Evolutionary conservation across 179 eudicot species (phyloP).

Genomic region (Beta macrorhiza): DNA sequence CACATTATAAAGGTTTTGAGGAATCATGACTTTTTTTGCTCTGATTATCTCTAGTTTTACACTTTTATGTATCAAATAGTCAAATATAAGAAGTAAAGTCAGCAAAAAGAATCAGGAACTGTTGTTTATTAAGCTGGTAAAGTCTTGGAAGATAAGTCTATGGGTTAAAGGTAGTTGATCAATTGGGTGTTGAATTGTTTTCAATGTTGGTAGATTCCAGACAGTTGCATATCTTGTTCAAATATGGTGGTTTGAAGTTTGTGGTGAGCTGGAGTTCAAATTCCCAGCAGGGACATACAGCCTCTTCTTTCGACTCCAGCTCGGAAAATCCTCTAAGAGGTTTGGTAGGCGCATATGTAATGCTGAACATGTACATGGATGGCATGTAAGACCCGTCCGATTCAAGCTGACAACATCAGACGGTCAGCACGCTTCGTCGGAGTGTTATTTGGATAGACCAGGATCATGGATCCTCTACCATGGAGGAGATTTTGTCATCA

Average conservation of each 20-base stretch:
- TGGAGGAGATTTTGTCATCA: conserved; percentile 63
- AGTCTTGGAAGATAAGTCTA: not conserved
- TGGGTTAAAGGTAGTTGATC: not conserved
- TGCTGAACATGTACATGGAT: conserved; percentile 61
- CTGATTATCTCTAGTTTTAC: too few relatives aligned
- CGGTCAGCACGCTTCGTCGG: conserved; percentile 50
- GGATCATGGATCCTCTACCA: conserved; percentile 72
- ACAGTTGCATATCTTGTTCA: conserved; percentile 72
- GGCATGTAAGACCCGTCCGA: conserved; percentile 64
- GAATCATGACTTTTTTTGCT: too few relatives aligned
- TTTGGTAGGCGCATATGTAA: conserved; percentile 55
- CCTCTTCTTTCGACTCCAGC: conserved; percentile 63
- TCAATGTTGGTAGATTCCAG: conserved; percentile 42
- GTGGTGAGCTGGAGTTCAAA: conserved; percentile 65
- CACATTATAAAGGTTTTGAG: not conserved
- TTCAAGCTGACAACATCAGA: conserved; percentile 55
- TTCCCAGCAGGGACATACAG: conserved; percentile 67
- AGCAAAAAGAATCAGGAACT: too few relatives aligned
- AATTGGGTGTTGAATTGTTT: conserved; percentile 12
- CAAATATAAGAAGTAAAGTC: too few relatives aligned
- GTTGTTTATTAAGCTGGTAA: too few relatives aligned
- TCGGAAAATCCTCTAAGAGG: conserved; percentile 54
- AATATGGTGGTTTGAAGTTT: conserved; percentile 82
- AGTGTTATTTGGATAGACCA: conserved; percentile 43
- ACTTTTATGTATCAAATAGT: too few relatives aligned